A percentile compares a stretch with the other conserved stretches of the same genome.
Evolutionary conservation across 1,284 basidiomycete genomes (phyloP).

Genomic region (Cryptococcus maquisensis): DNA sequence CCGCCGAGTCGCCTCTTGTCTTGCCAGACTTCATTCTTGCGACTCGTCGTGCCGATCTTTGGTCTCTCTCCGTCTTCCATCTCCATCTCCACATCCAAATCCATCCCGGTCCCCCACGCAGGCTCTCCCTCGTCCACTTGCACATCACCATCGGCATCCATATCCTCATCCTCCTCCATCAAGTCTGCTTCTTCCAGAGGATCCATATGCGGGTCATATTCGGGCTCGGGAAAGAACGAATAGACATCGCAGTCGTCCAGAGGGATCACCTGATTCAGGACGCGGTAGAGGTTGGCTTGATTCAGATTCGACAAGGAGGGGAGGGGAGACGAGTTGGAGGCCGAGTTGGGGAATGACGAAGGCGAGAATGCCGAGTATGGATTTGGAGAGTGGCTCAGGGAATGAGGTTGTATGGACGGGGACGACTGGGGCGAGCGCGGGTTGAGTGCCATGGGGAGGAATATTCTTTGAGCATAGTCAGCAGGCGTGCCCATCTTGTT

Average conservation of each 20-base stretch:
- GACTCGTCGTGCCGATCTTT: conserved; percentile 2
- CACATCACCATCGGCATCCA: conserved; percentile 33
- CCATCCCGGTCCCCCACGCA: conserved; percentile 24
- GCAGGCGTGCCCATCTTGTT: not conserved
- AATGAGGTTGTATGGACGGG: not conserved
- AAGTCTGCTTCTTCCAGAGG: conserved; percentile 54
- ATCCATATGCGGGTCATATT: conserved; percentile 85
- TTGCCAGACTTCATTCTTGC: conserved; percentile 10
- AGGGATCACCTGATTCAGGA: conserved; percentile 85
- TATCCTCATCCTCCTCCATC: conserved; percentile 47
- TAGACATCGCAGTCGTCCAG: conserved; percentile 92
- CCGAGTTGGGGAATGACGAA: conserved; percentile 49
- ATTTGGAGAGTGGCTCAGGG: not conserved
- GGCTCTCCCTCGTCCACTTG: conserved; percentile 20
- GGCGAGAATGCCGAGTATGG: conserved; percentile 2
- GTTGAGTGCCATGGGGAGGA: not conserved
- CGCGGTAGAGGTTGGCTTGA: conserved; percentile 70
- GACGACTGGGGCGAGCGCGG: conserved; percentile 1
- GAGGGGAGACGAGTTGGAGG: conserved; percentile 39
- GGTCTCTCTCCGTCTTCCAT: not conserved
- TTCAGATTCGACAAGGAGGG: conserved; percentile 53
- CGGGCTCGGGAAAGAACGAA: conserved; percentile 88
- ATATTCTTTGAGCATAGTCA: not conserved
- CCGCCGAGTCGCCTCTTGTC: conserved; percentile 61
- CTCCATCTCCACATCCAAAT: conserved; percentile 42